Base-by-base conservation (phyloP, 805 yeast species). In the Candida koratica region DNA sequence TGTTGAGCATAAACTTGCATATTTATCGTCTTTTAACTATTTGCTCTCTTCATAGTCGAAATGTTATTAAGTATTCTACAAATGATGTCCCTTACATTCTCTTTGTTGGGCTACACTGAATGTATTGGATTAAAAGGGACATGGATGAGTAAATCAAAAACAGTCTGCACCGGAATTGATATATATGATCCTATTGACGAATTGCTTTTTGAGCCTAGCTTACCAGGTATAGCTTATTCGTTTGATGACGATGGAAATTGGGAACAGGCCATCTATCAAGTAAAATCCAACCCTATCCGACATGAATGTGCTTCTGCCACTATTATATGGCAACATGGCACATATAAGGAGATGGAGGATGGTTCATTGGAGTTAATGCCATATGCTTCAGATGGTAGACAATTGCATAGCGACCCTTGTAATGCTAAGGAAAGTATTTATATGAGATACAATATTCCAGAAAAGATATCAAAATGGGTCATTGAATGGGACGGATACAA, bases 301-400 rank as follows among this genome's bases (percentile, higher is more conserved):
- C 56, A 49, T 28, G 40, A 45, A 12, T 41, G 49, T 33, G 44
- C 53, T 5, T 41, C 50, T 8, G 56, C 52, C 2, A 19, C 27
- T 5, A 32, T 50, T 8, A n/a, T 47, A 6, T 51, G 52, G 51
- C 56, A 51, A 30, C 56, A 51, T 38, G 56, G 55, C 4, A 41
- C 35, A 24, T 50, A 44, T 20, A 22, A 29, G 11, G 16, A 38
- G 13, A 20, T 26, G 6, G 16, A 36, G 11, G 41, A 34, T 29
- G 46, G 48, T 5, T 34, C 37, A n/a, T 27, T 50, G 22, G 25
- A 24, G 5, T 29, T 51, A 6, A 25, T 2, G 2, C 56, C 56
- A 6, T 36, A 34, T 28, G 31, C 38, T 12, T 42, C 44, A 13
- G 56, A 51, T 41, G 55, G 56, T 2, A 31, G 56, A 18, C 45